These are phyloP conservation scores for Xylaria sp. DNA, from an alignment of 2,329 filamentous ascomycete species.

Conservation along the genomic window DNA sequence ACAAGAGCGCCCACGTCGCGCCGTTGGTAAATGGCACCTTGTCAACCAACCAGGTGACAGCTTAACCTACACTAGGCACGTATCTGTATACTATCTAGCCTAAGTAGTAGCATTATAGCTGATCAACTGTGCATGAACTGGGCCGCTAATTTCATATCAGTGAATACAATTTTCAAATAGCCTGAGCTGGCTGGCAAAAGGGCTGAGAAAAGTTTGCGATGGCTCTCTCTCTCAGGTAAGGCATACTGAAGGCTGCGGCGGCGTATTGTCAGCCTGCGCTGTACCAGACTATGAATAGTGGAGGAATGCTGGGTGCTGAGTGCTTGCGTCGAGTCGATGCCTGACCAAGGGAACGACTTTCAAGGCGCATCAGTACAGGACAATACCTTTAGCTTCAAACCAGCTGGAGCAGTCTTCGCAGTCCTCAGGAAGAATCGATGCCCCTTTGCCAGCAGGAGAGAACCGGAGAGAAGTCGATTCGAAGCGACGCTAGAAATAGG, in stretches of 20 bases:
- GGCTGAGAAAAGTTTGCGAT: constrained; percentile 15
- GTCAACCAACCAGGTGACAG: constrained; percentile 4
- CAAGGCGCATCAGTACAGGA: not conserved
- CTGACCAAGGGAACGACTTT: not conserved
- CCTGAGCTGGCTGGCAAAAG: constrained; percentile 29
- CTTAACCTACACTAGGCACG: not conserved
- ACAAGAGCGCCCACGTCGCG: not conserved
- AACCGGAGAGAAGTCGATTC: not conserved
- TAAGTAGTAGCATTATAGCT: not conserved
- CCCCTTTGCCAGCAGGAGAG: constrained; percentile 2
- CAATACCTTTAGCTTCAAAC: constrained; percentile 10
- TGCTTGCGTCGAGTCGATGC: not conserved
- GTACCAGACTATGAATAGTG: not conserved
- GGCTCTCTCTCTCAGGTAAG: constrained; percentile 15
- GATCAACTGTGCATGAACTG: not conserved
- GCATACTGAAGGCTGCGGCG: constrained; percentile 13
- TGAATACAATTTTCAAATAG: constrained; percentile 17
- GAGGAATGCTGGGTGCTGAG: not conserved
- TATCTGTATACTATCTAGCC: not conserved
- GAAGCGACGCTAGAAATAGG: constrained; percentile 21
- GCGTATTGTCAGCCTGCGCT: constrained; percentile 21
- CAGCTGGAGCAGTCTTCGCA: not conserved
- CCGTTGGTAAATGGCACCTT: constrained; percentile 1
- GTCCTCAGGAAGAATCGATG: not conserved
- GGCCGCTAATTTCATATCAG: constrained; percentile 13